Conservation (phyloP, 495 filamentous ascomycete genomes). For the Opeltia flavorubescens region DNA sequence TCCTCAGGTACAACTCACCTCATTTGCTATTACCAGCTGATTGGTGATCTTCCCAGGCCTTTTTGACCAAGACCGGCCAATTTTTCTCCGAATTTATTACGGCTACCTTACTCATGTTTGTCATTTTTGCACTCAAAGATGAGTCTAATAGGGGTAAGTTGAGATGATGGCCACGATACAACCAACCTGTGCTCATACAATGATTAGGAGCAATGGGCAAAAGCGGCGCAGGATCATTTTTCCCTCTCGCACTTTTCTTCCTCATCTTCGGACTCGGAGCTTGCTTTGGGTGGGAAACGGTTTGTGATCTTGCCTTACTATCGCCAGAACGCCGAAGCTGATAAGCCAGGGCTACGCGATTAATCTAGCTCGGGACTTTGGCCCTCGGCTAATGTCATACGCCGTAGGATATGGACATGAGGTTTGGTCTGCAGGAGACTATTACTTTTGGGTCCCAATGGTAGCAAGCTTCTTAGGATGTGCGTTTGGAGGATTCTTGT, state of each 20-base stretch:
- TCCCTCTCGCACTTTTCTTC: conserved; percentile 47
- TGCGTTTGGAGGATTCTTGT: conserved; percentile 44
- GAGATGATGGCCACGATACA: too few species aligned
- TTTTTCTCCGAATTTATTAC: conserved; percentile 56
- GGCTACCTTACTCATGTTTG: conserved; percentile 46
- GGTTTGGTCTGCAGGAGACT: conserved; percentile 47
- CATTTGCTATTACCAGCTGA: background rate
- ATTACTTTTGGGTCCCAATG: conserved; percentile 47
- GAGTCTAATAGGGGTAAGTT: conserved; percentile 26
- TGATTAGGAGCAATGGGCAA: conserved; percentile 22
- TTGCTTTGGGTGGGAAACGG: conserved; percentile 55
- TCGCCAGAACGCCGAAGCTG: background rate
- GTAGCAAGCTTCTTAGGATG: conserved; percentile 40
- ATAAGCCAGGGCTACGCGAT: conserved; percentile 41
- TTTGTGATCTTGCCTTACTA: background rate
- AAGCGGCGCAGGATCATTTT: conserved; percentile 27
- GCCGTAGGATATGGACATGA: conserved; percentile 48
- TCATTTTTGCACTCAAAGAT: conserved; percentile 54
- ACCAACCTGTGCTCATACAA: background rate
- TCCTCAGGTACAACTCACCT: conserved; percentile 19
- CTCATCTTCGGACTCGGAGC: conserved; percentile 51
- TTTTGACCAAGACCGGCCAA: conserved; percentile 41
- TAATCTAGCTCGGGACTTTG: conserved; percentile 53
- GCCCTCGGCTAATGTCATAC: conserved; percentile 47
- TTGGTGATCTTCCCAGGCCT: conserved; percentile 19